Evolutionary conservation across 2,329 filamentous ascomycete species (phyloP).

Genomic region (Erysiphe neolycopersici): DNA sequence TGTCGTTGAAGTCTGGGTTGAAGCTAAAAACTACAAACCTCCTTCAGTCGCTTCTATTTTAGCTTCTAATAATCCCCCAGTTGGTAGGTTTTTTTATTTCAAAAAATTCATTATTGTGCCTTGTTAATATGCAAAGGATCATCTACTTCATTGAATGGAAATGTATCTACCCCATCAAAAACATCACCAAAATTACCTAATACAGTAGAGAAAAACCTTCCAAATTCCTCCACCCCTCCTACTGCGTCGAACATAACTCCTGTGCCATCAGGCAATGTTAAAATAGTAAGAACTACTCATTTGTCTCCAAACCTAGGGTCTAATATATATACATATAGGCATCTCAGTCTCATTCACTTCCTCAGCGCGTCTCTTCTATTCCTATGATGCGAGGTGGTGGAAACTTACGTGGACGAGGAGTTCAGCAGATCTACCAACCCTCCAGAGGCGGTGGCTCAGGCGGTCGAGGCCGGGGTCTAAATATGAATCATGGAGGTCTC

Average conservation of each 20-base stretch:
- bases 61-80: conserved; percentile 1
- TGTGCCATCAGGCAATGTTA: conserved; percentile 8
- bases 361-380: conserved; percentile 8
- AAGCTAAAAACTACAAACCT: conserved; percentile 40
- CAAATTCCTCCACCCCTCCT: conserved; percentile 1
- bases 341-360: conserved; percentile 5
- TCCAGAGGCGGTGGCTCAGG: conserved; percentile 3
- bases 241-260: conserved; percentile 5
- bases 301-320: not conserved
- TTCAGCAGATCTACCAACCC: conserved; percentile 6
- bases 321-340: conserved; percentile 6
- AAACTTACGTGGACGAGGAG: conserved; percentile 7
- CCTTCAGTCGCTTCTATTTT: conserved; percentile 2
- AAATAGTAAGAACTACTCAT: conserved; percentile 7
- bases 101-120: not conserved
- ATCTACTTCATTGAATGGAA: conserved; percentile 6
- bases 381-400: conserved; percentile 10
- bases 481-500: conserved; percentile 3
- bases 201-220: conserved; percentile 1
- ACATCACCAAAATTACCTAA: conserved; percentile 7
- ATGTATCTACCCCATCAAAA: conserved; percentile 2
- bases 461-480: conserved; percentile 9
- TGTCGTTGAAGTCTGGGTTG: conserved; percentile 65
- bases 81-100: not conserved
- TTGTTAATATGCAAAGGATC: conserved; percentile 2